A percentile compares a stretch with the other conserved stretches of the same genome.
These are phyloP conservation scores for Pseudevernia furfuracea DNA, from an alignment of 495 filamentous ascomycete species.

Conservation along the genomic window DNA sequence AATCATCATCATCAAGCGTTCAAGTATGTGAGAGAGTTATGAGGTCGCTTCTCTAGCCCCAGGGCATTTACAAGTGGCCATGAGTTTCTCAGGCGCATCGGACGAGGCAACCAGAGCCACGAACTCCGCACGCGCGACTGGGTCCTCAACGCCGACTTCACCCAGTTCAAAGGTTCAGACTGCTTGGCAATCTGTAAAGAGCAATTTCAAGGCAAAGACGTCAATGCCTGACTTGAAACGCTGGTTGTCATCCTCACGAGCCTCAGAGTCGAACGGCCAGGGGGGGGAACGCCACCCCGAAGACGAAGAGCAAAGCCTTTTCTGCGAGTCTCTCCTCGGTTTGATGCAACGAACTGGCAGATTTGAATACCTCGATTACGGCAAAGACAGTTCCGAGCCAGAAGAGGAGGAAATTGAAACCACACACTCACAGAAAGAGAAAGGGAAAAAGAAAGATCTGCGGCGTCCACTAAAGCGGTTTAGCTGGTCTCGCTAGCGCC, in stretches of 20 bases:
- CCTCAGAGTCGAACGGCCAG: conserved; percentile 5
- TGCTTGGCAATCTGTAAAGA: conserved; percentile 17
- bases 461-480: conserved; percentile 12
- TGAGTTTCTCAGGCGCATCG: not conserved
- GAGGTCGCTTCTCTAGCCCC: not conserved
- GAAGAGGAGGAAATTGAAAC: not conserved
- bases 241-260: conserved; percentile 9
- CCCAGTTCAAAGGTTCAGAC: conserved; percentile 4
- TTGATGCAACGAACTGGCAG: conserved; percentile 18
- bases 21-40: too few relatives aligned
- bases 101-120: not conserved
- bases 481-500: conserved; percentile 14
- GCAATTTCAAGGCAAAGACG: conserved; percentile 10
- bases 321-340: conserved; percentile 21
- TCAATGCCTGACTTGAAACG: conserved; percentile 14
- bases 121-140: not conserved
- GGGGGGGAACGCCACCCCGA: not conserved
- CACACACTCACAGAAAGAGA: not conserved
- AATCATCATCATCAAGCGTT: not conserved
- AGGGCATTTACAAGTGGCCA: not conserved
- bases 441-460: not conserved
- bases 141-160: not conserved
- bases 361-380: conserved; percentile 17
- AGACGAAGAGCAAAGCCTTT: conserved; percentile 16
- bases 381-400: not conserved